A percentile compares a stretch with the other conserved stretches of the same genome.
These are phyloP conservation scores for Hypoxylon fragiforme DNA, from an alignment of 495 filamentous ascomycete species.

Conservation along the genomic window DNA sequence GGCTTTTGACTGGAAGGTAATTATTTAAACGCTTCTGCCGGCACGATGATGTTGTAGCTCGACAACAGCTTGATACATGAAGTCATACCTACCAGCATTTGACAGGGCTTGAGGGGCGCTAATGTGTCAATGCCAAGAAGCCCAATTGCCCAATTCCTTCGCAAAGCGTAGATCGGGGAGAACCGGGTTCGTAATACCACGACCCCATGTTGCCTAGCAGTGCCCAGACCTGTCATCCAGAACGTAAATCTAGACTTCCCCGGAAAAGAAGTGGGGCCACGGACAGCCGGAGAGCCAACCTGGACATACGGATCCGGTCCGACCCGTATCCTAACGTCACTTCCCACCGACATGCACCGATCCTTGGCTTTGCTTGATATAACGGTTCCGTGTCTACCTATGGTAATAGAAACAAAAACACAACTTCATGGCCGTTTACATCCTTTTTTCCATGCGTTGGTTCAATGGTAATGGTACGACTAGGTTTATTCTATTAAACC, in stretches of 20 bases:
- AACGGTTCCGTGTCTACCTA: conserved; percentile 2
- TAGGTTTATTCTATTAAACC: too few relatives aligned
- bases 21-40: conserved; percentile 24
- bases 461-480: too few relatives aligned
- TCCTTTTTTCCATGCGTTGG: too few relatives aligned
- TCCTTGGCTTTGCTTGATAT: conserved; percentile 5
- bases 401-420: too few relatives aligned
- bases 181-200: conserved; percentile 26
- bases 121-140: conserved; percentile 6
- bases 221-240: conserved; percentile 12
- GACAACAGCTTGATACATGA: too few relatives aligned
- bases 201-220: conserved; percentile 16
- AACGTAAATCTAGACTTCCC: conserved; percentile 27
- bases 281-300: conserved; percentile 18
- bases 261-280: conserved; percentile 21
- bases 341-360: conserved; percentile 16
- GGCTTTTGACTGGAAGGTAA: conserved; percentile 1
- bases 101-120: conserved; percentile 7
- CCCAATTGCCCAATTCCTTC: conserved; percentile 6
- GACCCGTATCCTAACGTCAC: conserved; percentile 29
- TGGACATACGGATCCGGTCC: conserved; percentile 23
- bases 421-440: too few relatives aligned
- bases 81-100: too few relatives aligned
- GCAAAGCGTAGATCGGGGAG: conserved; percentile 19
- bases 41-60: conserved; percentile 10